These are phyloP conservation scores for Penicillium frequentans DNA, from an alignment of 2,329 filamentous ascomycete species.

Conservation along the genomic window DNA sequence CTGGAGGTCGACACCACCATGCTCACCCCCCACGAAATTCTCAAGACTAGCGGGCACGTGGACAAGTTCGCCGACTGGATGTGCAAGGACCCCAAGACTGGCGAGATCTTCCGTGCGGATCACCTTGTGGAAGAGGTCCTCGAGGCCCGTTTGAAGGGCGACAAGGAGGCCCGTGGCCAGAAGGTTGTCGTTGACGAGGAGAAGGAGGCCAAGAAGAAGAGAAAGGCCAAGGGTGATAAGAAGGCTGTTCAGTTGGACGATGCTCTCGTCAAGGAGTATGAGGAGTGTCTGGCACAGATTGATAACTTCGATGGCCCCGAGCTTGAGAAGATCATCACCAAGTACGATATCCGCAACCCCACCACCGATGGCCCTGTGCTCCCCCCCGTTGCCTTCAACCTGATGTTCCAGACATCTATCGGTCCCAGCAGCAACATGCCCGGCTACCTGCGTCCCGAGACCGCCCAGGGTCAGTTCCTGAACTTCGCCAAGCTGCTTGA, in stretches of 20 bases:
- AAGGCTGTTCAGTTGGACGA: conserved; percentile 86
- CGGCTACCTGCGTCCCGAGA: conserved; percentile 89
- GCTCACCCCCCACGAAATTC: conserved; percentile 86
- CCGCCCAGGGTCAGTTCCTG: conserved; percentile 95
- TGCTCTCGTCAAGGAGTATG: conserved; percentile 81
- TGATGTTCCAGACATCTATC: conserved; percentile 98
- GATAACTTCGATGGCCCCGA: conserved; percentile 91
- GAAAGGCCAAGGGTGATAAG: conserved; percentile 65
- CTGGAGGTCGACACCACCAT: conserved; percentile 92
- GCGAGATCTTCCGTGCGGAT: conserved; percentile 93
- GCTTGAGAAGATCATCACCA: conserved; percentile 83
- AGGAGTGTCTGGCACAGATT: conserved; percentile 87
- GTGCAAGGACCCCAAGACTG: conserved; percentile 97
- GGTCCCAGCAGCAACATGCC: conserved; percentile 85
- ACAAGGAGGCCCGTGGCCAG: conserved; percentile 88
- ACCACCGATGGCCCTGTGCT: conserved; percentile 72
- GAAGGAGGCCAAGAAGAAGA: conserved; percentile 88
- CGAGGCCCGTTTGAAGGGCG: conserved; percentile 79
- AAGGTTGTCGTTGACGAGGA: conserved; percentile 67
- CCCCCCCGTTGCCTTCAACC: conserved; percentile 88
- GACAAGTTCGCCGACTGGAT: conserved; percentile 99
- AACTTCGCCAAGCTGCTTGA: conserved; percentile 96
- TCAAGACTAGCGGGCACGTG: conserved; percentile 95
- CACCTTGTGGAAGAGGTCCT: conserved; percentile 95
- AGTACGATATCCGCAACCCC: conserved; percentile 89